Evolutionary conservation across 371 early-diverging fungal genomes (phyloP).

Genomic region (Syncephalis fuscata): DNA sequence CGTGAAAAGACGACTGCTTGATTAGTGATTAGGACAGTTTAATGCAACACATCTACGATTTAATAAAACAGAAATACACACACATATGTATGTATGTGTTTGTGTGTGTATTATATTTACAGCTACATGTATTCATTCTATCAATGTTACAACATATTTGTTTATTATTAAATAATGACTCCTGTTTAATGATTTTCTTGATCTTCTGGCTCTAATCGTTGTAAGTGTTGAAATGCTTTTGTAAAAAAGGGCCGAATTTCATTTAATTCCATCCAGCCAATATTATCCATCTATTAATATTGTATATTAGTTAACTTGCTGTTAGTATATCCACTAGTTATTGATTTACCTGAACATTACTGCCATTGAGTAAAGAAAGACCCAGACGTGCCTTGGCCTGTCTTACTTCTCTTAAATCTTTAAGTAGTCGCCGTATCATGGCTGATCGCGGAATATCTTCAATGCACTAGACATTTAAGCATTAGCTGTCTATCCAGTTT

Average conservation of each 20-base stretch:
- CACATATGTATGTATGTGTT: too few relatives aligned
- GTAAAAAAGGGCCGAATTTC: conserved; percentile 76
- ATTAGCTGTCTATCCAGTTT: too few relatives aligned
- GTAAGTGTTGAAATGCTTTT: conserved; percentile 51
- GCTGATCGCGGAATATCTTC: conserved; percentile 69
- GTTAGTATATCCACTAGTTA: neutral
- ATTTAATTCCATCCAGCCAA: conserved; percentile 74
- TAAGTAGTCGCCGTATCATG: conserved; percentile 44
- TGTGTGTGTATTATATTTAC: too few relatives aligned
- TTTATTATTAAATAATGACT: too few relatives aligned
- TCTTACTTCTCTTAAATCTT: conserved; percentile 72
- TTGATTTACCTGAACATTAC: conserved; percentile 42
- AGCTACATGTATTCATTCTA: too few relatives aligned
- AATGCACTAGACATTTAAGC: conserved; percentile 27
- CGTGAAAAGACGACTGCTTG: too few relatives aligned
- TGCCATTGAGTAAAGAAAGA: conserved; percentile 37
- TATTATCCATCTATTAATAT: conserved; percentile 44
- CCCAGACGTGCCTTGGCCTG: conserved; percentile 63
- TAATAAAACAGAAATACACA: too few relatives aligned
- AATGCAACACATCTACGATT: too few relatives aligned
- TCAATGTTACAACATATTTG: too few relatives aligned
- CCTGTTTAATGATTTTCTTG: too few relatives aligned
- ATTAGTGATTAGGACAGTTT: too few relatives aligned
- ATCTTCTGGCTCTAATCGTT: conserved; percentile 18
- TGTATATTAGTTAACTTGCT: neutral